phyloP scores from a whole-genome alignment of 352 stramenopile genomes.

The Phytophthora cactorum region DNA sequence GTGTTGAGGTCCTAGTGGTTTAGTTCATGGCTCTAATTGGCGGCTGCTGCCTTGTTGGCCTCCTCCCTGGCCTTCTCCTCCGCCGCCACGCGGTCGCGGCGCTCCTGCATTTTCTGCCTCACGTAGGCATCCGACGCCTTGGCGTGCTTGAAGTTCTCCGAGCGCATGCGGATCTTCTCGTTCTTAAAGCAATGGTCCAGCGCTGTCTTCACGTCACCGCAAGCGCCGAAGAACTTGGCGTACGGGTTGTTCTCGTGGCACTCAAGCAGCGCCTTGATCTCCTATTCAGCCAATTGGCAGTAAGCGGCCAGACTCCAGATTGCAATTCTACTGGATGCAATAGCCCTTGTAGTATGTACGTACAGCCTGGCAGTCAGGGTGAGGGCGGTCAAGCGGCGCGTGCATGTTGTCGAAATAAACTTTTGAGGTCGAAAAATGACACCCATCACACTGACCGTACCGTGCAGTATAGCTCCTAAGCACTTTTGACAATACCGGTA shows the following conservation, averaged over 20 bases:
- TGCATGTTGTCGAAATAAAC: slow-evolving; percentile 52
- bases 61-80: slow-evolving; percentile 24
- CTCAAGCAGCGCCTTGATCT: slow-evolving; percentile 68
- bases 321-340: neutral
- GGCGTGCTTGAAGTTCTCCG: slow-evolving; percentile 68
- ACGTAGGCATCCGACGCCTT: slow-evolving; percentile 74
- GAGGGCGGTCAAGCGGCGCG: slow-evolving; percentile 76
- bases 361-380: slow-evolving; percentile 84
- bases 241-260: slow-evolving; percentile 82
- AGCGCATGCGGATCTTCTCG: slow-evolving; percentile 69
- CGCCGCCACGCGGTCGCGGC: slow-evolving; percentile 50
- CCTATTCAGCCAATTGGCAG: slow-evolving; percentile 39
- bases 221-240: slow-evolving; percentile 81
- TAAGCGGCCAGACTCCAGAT: neutral
- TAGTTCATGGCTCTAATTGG: slow-evolving; percentile 14
- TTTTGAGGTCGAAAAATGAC: too few relatives aligned
- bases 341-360: slow-evolving; percentile 20
- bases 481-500: too few relatives aligned
- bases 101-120: slow-evolving; percentile 69
- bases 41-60: slow-evolving; percentile 13
- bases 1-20: slow-evolving; percentile 7
- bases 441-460: too few relatives aligned
- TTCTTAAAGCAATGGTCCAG: slow-evolving; percentile 82
- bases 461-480: too few relatives aligned
- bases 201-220: slow-evolving; percentile 72